Conservation (phyloP, 805 yeast species). For the Clavispora asparagi region DNA sequence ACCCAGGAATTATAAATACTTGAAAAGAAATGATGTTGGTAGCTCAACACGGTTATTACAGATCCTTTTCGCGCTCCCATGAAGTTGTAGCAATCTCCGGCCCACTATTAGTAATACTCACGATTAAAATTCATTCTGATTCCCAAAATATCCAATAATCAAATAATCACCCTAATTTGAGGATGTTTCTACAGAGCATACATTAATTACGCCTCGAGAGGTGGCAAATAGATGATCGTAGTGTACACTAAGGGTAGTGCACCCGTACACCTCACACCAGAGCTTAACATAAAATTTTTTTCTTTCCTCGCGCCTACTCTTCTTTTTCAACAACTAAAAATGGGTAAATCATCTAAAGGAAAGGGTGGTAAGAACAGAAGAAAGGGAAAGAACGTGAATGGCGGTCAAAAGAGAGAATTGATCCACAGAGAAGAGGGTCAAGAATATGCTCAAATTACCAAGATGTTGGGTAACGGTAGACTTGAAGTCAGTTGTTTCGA, state of each 20-base stretch:
- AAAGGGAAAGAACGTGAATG: constrained; percentile 96
- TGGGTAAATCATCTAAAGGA: constrained; percentile 76
- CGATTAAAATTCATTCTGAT: too few relatives aligned
- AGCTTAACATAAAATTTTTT: constrained; percentile 2
- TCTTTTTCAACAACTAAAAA: constrained; percentile 20
- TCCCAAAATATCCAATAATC: too few relatives aligned
- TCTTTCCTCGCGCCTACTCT: not conserved
- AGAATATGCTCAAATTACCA: constrained; percentile 96
- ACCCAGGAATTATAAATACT: too few relatives aligned
- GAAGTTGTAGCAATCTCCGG: too few relatives aligned
- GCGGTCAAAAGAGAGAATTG: constrained; percentile 90
- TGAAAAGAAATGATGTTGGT: too few relatives aligned
- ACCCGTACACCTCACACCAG: constrained; percentile 10
- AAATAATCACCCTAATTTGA: too few relatives aligned
- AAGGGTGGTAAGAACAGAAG: constrained; percentile 93
- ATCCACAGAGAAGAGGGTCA: constrained; percentile 92
- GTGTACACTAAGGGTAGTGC: not conserved
- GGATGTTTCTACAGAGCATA: too few relatives aligned
- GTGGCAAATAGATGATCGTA: not conserved
- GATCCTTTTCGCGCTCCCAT: too few relatives aligned
- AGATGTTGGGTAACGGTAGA: constrained; percentile 98
- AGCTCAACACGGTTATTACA: too few relatives aligned
- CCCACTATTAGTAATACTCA: too few relatives aligned
- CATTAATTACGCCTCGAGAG: too few relatives aligned
- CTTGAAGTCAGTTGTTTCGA: constrained; percentile 94